Base-by-base conservation (phyloP, 192 early-diverging fungal species). In the Backusella tuberculispora region DNA sequence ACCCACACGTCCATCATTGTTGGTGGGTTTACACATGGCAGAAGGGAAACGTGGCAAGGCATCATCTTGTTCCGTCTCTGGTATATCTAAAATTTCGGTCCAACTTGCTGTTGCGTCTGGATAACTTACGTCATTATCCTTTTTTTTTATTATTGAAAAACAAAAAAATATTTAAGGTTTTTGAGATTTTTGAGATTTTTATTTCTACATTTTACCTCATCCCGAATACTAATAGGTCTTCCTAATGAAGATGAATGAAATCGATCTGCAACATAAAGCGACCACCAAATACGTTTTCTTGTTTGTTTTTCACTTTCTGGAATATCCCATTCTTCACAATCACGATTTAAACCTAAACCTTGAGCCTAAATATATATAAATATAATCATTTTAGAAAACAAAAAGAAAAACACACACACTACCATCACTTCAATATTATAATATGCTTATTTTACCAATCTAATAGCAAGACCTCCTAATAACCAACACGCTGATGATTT, bases 251-350 rank as follows among this genome's bases (percentile, higher is more conserved):
- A 88, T 43, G 90, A 89, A 46, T 85, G 80, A 79, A 91, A 89
- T 41, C 90, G 81, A 76, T 95, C 93, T 63, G 89, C 83, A 0
- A 92, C 77, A 63, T 89, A 92, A 71, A 88, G 87, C 9, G 88
- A 78, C 93, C 93, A 95, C 92, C 92, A 95, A 5, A 91, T 83
- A 17, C 92, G 84, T 70, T 89, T 90, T n/a, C 93, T 78, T 19
- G 88, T 83, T 74, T 93, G 88, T 2, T 79, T 78, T 47, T 95
- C 91, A 19, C 82, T 78, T 17, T 82, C 81, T 17, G 84, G 80
- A 15, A 87, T 50, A 74, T 83, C 82, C 87, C 88, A 90, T 17
- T 87, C 80, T 13, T 84, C 77, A 38, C 84, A 87, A 79, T 90
- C 88, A 24, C 92, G 84, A 74, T 95, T 90, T 63, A 95, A 82